Evolutionary conservation across 768 basidiomycete genomes (phyloP), one percentile per base, ranked within the genome.

Genomic region (Coprinopsis sp.): DNA sequence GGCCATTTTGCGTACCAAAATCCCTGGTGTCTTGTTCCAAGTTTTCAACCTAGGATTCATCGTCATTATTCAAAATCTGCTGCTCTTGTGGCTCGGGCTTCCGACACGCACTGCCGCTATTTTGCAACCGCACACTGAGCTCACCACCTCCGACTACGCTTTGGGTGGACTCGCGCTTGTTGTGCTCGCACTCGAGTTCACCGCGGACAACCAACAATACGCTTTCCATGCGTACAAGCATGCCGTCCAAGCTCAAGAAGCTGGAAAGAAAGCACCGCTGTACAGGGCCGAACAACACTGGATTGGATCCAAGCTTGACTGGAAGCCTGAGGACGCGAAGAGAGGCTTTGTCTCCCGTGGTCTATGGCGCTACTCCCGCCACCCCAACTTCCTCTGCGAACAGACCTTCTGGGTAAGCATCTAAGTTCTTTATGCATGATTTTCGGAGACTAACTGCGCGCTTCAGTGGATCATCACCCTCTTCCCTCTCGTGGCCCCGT

Each of bases 361-460:
- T 3, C 63, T 97, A 6, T 98, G 89, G 88, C 76, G 79, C 2
- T 94, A 82, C 73, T 81, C 79, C 2, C 72, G 95, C 13, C 95
- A 98, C 64, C 93, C 95, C 28, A 98, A 98, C 64, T 94, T 91
- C 61, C 67, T 84, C 1, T 92, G 88, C 62, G 95, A 98, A 62
- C 92, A 94, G 63, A 63, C 68, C 13, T 91, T 94, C 66, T 94
- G 86, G 86, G 85, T 87, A 52, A 33, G 79, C 68, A 4, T 47
- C 22, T 36, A 31, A 39, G 31, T 21, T 38, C 2, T 51, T 40
- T n/a, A 40, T 21, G 16, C 22, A 18, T 24, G 38, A 44, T 13
- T 37, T 45, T 37, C 19, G n/a, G n/a, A n/a, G 48, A 23, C 19
- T 6, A 21, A 40, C 24, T 47, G 24, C 37, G 6, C 23, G 1